phyloP scores from a whole-genome alignment of 2,329 filamentous ascomycete genomes.

The Calycina marina region DNA sequence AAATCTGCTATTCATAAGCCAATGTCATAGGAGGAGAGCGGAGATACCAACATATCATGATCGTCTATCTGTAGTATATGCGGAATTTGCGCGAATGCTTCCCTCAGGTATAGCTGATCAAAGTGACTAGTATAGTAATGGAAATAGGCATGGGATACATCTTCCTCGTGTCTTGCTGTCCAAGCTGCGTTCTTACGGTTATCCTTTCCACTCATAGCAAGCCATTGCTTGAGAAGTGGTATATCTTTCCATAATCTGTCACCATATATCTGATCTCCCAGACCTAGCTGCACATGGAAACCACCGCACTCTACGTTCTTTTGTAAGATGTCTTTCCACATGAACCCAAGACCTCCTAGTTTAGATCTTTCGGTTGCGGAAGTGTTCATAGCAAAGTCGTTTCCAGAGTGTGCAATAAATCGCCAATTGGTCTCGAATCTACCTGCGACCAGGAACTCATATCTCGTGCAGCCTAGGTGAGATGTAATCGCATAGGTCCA shows the following conservation, averaged over 20 bases:
- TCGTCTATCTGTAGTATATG: conserved; percentile 89
- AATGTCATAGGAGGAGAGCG: not conserved
- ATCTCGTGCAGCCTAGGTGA: conserved; percentile 90
- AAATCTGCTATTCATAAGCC: conserved; percentile 44
- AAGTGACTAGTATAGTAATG: conserved; percentile 99
- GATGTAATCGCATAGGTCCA: conserved; percentile 99
- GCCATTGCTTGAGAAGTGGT: conserved; percentile 85
- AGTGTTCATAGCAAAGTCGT: conserved; percentile 84
- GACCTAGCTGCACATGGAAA: conserved; percentile 83
- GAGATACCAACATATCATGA: conserved; percentile 80
- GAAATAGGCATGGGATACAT: conserved; percentile 92
- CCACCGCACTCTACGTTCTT: conserved; percentile 94
- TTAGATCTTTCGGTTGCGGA: conserved; percentile 73
- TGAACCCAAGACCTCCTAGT: conserved; percentile 78
- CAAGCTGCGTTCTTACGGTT: conserved; percentile 80
- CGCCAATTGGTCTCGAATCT: conserved; percentile 85
- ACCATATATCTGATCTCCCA: conserved; percentile 91
- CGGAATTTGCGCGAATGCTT: conserved; percentile 95
- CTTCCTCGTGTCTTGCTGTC: conserved; percentile 91
- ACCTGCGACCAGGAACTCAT: conserved; percentile 91
- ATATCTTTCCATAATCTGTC: conserved; percentile 96
- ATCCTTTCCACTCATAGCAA: conserved; percentile 82
- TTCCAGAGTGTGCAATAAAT: conserved; percentile 90
- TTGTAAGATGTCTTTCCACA: conserved; percentile 98
- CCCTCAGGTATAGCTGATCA: conserved; percentile 84